Conservation (phyloP, 2,329 filamentous ascomycete genomes). For the Diaporthe sp. region DNA sequence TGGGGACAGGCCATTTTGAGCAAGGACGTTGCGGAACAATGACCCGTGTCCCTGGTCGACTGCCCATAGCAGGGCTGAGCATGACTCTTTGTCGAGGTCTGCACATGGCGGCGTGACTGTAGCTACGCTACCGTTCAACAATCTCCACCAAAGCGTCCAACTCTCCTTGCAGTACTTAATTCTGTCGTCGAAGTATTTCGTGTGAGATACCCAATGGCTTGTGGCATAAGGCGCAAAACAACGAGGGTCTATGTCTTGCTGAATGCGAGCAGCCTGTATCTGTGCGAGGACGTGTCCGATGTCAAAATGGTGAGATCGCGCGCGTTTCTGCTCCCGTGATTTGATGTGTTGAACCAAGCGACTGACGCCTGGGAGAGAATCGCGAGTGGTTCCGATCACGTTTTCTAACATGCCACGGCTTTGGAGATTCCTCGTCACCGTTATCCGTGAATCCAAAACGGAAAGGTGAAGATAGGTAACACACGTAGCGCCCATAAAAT, state of each 20-base stretch:
- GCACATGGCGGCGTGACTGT: neutral
- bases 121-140: neutral
- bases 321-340: neutral
- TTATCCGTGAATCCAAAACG: neutral
- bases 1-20: neutral
- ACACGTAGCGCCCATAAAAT: slow-evolving; percentile 13
- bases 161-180: neutral
- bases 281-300: neutral
- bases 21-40: neutral
- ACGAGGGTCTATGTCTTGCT: neutral
- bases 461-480: slow-evolving; percentile 28
- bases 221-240: neutral
- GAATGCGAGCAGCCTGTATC: neutral
- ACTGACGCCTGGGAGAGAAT: neutral
- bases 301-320: neutral
- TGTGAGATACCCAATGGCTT: neutral
- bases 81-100: neutral
- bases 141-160: neutral
- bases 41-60: neutral
- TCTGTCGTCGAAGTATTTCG: neutral
- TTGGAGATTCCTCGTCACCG: neutral
- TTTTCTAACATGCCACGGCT: neutral
- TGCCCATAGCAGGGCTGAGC: neutral
- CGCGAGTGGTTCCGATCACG: neutral
- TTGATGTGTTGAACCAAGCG: neutral